A percentile compares a stretch with the other conserved stretches of the same genome.
Evolutionary conservation across 1,284 basidiomycete species (phyloP).

Genomic region (Pyrrhoderma noxium): DNA sequence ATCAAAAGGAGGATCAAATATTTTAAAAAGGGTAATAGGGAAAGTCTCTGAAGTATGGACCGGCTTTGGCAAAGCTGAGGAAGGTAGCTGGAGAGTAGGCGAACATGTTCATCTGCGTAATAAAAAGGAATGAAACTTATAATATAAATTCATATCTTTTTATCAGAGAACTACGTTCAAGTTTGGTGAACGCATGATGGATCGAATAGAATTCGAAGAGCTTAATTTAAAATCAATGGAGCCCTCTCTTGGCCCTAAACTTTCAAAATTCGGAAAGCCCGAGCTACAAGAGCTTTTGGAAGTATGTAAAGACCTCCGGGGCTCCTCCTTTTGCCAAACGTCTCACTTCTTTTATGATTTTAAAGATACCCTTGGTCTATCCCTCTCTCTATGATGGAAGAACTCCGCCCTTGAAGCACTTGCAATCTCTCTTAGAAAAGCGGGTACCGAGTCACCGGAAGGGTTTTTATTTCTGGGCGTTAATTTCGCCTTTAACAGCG

Average conservation of each 20-base stretch:
- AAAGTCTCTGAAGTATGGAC: slow-evolving; percentile 56
- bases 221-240: slow-evolving; percentile 62
- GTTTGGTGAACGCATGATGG: slow-evolving; percentile 57
- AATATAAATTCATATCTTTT: slow-evolving; percentile 4
- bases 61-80: slow-evolving; percentile 52
- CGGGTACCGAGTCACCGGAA: slow-evolving; percentile 57
- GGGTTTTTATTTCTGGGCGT: slow-evolving; percentile 58
- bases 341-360: no score
- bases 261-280: slow-evolving; percentile 21
- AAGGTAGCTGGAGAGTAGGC: slow-evolving; percentile 62
- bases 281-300: slow-evolving; percentile 16
- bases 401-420: slow-evolving; percentile 43
- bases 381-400: slow-evolving; percentile 44
- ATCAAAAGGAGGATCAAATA: slow-evolving; percentile 6
- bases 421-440: slow-evolving; percentile 43
- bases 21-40: slow-evolving; percentile 28
- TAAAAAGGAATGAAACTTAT: background rate
- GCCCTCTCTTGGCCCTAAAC: slow-evolving; percentile 51
- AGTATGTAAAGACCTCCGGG: slow-evolving; percentile 17
- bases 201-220: slow-evolving; percentile 72
- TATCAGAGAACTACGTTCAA: slow-evolving; percentile 34
- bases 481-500: slow-evolving; percentile 57
- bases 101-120: slow-evolving; percentile 2
- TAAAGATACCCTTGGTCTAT: slow-evolving; percentile 60
- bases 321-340: slow-evolving; percentile 17